These are phyloP conservation scores for Prillingera fragicola DNA, from an alignment of 1,284 basidiomycete species.

Conservation along the genomic window DNA sequence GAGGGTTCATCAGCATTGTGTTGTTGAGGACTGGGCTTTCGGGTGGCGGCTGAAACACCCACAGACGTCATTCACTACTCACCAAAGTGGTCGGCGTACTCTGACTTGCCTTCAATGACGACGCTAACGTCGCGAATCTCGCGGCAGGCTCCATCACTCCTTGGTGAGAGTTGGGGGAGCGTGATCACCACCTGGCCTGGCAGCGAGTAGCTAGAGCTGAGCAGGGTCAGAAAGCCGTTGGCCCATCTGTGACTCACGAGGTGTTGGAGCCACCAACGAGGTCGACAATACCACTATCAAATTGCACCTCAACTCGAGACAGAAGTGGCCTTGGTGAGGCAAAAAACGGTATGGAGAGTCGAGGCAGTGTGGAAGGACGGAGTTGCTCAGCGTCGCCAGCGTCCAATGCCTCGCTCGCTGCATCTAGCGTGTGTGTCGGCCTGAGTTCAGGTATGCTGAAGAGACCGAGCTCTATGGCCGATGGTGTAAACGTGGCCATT, in stretches of 20 bases:
- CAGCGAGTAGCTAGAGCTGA: constrained; percentile 24
- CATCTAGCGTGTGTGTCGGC: no score
- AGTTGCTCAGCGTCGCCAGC: no score
- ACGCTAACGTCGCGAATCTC: constrained; percentile 31
- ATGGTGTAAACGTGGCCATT: no score
- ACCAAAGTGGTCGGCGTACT: constrained; percentile 42
- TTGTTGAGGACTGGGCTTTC: background rate
- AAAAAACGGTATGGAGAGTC: no score
- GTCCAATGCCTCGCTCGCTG: no score
- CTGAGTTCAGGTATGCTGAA: no score
- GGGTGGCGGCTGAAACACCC: background rate
- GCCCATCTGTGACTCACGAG: background rate
- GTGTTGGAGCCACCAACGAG: background rate
- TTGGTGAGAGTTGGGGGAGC: constrained; percentile 7
- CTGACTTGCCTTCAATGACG: constrained; percentile 39
- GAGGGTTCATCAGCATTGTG: background rate
- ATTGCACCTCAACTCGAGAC: background rate
- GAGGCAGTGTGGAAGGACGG: no score
- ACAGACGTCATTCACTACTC: constrained; percentile 10
- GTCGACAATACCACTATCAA: constrained; percentile 4
- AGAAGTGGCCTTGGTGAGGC: no score
- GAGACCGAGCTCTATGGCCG: no score
- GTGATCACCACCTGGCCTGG: constrained; percentile 17
- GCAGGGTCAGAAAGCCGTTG: background rate
- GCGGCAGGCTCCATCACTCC: background rate